Conservation (phyloP, 495 filamentous ascomycete genomes). For the Penicillium tannophilum region DNA sequence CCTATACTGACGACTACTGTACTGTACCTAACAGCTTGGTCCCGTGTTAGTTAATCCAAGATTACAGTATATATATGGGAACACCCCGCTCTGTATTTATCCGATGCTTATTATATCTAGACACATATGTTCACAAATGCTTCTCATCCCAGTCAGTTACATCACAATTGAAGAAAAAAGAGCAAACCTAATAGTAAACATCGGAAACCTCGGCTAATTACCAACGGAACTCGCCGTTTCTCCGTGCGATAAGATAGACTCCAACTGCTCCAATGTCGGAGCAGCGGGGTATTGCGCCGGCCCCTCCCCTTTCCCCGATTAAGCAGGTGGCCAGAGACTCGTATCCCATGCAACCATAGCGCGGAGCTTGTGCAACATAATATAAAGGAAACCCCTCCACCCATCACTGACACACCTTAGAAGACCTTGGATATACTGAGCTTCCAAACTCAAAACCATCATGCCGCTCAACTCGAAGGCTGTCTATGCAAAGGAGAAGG, state of each 20-base stretch:
- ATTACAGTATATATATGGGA: no score
- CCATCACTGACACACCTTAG: not conserved
- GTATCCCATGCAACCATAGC: not conserved
- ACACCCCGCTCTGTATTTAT: no score
- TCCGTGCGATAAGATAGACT: constrained; percentile 10
- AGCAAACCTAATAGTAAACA: not conserved
- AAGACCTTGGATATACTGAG: not conserved
- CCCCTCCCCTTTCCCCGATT: constrained; percentile 1
- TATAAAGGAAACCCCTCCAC: not conserved
- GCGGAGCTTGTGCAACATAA: not conserved
- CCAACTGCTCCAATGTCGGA: constrained; percentile 10
- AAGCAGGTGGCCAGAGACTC: constrained; percentile 8
- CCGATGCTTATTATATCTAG: not conserved
- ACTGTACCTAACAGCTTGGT: no score
- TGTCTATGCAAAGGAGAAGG: constrained; percentile 64
- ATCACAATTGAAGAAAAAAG: no score
- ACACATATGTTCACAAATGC: not conserved
- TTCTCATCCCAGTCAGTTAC: no score
- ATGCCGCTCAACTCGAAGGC: constrained; percentile 61
- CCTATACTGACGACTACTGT: no score
- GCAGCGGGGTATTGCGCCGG: constrained; percentile 6
- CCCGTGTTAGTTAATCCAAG: no score
- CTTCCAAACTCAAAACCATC: not conserved
- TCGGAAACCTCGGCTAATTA: not conserved
- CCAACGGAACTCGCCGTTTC: not conserved